Evolutionary conservation across 208 protist species (phyloP).

Genomic region (Lotmaria passim): DNA sequence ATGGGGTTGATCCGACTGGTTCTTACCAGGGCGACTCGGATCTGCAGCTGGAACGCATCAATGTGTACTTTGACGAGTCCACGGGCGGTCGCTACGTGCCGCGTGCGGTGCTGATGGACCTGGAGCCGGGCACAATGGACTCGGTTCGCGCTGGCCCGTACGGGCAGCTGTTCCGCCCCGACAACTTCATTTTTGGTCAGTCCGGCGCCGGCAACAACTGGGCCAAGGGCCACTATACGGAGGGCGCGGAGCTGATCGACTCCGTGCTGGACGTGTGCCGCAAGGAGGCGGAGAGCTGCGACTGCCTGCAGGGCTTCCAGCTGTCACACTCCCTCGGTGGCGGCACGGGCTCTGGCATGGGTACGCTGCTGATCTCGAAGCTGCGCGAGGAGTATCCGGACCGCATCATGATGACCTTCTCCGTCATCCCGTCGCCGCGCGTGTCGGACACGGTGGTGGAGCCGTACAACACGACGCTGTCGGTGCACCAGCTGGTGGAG

Average conservation of each 20-base stretch:
- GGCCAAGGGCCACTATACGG: conserved; percentile 98
- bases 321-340: conserved; percentile 98
- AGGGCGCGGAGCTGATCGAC: conserved; percentile 98
- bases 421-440: conserved; percentile 97
- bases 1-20: conserved; percentile 93
- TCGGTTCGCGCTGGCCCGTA: conserved; percentile 92
- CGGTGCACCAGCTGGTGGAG: conserved; percentile 98
- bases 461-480: conserved; percentile 98
- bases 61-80: conserved; percentile 99
- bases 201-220: conserved; percentile 98
- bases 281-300: conserved; percentile 97
- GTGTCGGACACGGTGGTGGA: conserved; percentile 97
- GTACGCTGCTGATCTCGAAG: conserved; percentile 98
- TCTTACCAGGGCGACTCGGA: conserved; percentile 80
- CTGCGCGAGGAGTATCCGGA: conserved; percentile 97
- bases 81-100: conserved; percentile 79
- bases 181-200: conserved; percentile 99
- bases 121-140: conserved; percentile 97
- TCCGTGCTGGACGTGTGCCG: conserved; percentile 96
- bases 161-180: conserved; percentile 91
- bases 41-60: conserved; percentile 97
- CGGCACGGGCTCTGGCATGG: conserved; percentile 97
- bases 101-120: conserved; percentile 72
- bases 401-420: conserved; percentile 98
- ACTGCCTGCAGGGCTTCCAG: conserved; percentile 99